Conservation (phyloP, 495 filamentous ascomycete genomes). For the Evansstolkia leycettana region DNA sequence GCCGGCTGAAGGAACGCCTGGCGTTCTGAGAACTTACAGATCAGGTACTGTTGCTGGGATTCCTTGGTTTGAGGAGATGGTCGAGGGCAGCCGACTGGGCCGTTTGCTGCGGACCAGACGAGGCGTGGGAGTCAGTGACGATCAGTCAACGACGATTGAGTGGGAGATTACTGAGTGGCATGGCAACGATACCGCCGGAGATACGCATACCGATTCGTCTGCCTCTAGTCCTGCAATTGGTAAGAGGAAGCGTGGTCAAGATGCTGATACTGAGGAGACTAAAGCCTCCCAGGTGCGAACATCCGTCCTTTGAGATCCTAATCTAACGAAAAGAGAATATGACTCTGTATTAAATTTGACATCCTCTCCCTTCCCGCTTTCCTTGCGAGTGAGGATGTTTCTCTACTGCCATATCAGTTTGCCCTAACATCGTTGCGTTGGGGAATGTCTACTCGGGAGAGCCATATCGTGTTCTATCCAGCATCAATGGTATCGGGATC, state of each 20-base stretch:
- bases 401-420: no score
- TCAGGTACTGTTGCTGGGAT: slow-evolving; percentile 36
- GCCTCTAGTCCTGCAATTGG: slow-evolving; percentile 10
- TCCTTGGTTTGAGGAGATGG: slow-evolving; percentile 76
- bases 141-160: slow-evolving; percentile 52
- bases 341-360: no score
- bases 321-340: no score
- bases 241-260: slow-evolving; percentile 22
- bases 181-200: slow-evolving; percentile 36
- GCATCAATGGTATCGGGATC: no score
- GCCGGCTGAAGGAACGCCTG: slow-evolving; percentile 6
- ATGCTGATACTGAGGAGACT: slow-evolving; percentile 5
- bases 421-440: no score
- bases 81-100: slow-evolving; percentile 60
- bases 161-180: slow-evolving; percentile 80
- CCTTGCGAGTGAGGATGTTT: no score
- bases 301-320: neutral
- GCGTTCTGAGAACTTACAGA: slow-evolving; percentile 16
- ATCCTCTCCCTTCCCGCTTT: no score
- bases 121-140: slow-evolving; percentile 34
- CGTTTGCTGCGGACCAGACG: slow-evolving; percentile 49
- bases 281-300: slow-evolving; percentile 5
- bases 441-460: no score
- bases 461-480: no score
- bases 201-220: slow-evolving; percentile 8